Evolutionary conservation across 805 yeast species (phyloP).

Genomic region (Lipomyces sp.): DNA sequence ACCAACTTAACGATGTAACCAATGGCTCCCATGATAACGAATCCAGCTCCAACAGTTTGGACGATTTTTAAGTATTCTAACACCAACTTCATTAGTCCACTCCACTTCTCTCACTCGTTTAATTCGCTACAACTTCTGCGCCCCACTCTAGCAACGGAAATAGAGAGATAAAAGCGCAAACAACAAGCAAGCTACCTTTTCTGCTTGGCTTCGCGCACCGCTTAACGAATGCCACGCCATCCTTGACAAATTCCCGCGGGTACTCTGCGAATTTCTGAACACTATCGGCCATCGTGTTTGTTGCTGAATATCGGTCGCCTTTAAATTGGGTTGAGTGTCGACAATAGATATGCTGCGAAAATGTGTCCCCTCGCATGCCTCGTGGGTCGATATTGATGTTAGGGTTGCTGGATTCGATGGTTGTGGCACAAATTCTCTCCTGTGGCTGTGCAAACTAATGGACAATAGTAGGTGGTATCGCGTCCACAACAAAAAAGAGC

Average conservation of each 20-base stretch:
- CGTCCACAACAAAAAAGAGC: neutral
- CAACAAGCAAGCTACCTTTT: conserved; percentile 55
- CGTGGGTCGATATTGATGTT: neutral
- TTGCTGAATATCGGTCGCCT: neutral
- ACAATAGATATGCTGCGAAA: neutral
- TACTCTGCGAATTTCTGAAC: conserved; percentile 76
- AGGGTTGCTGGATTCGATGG: neutral
- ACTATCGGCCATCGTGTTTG: conserved; percentile 36
- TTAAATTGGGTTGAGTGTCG: neutral
- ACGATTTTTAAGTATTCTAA: conserved; percentile 82
- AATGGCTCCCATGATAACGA: conserved; percentile 95
- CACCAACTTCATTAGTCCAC: neutral
- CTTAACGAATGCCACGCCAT: conserved; percentile 84
- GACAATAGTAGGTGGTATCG: neutral
- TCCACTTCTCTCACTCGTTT: neutral
- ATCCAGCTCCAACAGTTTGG: conserved; percentile 96
- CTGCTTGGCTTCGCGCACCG: conserved; percentile 92
- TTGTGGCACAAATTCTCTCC: no score
- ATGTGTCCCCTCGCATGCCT: neutral
- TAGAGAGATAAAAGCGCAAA: neutral
- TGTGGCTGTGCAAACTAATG: no score
- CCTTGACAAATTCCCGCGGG: conserved; percentile 89
- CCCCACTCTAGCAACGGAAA: neutral
- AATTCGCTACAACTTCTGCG: neutral
- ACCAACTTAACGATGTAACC: conserved; percentile 91